A percentile compares a stretch with the other conserved stretches of the same genome.
These are phyloP conservation scores for Panaeolus cyanescens DNA, from an alignment of 768 basidiomycete genomes.

Conservation along the genomic window DNA sequence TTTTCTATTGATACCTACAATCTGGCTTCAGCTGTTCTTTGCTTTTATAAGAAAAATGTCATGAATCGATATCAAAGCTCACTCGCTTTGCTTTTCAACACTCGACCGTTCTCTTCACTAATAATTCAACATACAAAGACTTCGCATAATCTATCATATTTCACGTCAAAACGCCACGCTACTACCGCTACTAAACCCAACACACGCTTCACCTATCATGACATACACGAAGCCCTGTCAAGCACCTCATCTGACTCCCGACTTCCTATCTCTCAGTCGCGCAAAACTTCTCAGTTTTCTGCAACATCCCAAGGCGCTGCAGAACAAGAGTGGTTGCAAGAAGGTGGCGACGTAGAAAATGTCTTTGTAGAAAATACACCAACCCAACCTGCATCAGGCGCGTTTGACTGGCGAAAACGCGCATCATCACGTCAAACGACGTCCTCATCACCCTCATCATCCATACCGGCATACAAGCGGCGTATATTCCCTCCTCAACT, in stretches of 20 bases:
- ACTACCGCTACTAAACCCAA: background rate
- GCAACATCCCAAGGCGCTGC: constrained; percentile 22
- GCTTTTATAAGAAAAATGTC: background rate
- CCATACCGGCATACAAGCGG: constrained; percentile 25
- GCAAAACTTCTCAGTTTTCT: background rate
- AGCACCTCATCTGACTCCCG: background rate
- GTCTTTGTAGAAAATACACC: background rate
- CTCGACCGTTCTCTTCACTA: background rate
- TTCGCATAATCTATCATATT: background rate
- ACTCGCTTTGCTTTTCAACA: no score
- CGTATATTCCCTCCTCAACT: constrained; percentile 39
- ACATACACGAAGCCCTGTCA: background rate
- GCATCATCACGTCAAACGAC: constrained; percentile 45
- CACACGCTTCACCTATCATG: background rate
- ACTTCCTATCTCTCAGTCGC: background rate
- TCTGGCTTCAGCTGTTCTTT: background rate
- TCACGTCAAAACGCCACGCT: background rate
- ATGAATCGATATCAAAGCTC: background rate
- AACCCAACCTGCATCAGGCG: constrained; percentile 18
- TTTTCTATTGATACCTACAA: background rate
- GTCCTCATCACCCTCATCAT: constrained; percentile 11
- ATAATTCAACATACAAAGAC: background rate
- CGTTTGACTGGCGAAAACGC: constrained; percentile 67
- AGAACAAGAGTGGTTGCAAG: constrained; percentile 42
- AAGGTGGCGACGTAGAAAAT: constrained; percentile 11